phyloP scores from a whole-genome alignment of 768 basidiomycete species.

The Lactarius sanguifluus region DNA sequence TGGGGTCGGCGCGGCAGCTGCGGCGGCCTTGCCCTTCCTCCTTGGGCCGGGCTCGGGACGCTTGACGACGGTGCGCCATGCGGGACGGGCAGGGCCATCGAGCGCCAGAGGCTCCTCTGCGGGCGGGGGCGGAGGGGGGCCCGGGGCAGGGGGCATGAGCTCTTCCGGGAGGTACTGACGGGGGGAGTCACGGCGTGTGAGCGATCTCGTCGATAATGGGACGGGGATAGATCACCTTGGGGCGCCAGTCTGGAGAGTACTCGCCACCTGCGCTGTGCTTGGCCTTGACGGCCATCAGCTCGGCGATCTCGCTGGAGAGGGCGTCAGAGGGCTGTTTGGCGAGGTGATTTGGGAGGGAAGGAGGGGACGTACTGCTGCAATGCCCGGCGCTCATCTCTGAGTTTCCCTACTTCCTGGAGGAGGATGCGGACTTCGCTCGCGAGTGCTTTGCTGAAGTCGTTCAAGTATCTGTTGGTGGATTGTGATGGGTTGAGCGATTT shows the following conservation, averaged over 20 bases:
- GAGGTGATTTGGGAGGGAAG: not conserved
- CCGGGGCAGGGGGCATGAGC: conserved; percentile 33
- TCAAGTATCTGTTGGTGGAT: conserved; percentile 46
- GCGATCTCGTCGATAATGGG: conserved; percentile 5
- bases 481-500: not conserved
- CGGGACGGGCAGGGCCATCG: conserved; percentile 54
- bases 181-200: conserved; percentile 1
- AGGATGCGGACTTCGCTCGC: conserved; percentile 62
- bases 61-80: conserved; percentile 73
- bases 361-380: conserved; percentile 52
- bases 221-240: conserved; percentile 45
- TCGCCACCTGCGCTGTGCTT: conserved; percentile 82
- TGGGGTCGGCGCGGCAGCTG: conserved; percentile 43
- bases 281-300: conserved; percentile 78
- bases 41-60: conserved; percentile 40
- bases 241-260: conserved; percentile 72
- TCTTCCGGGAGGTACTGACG: conserved; percentile 38
- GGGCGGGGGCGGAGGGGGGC: conserved; percentile 41
- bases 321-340: not conserved
- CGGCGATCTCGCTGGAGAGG: conserved; percentile 69
- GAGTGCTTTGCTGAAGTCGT: conserved; percentile 63
- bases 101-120: conserved; percentile 46
- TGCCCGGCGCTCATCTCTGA: conserved; percentile 56
- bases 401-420: conserved; percentile 58
- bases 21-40: conserved; percentile 41